phyloP scores from a whole-genome alignment of 495 filamentous ascomycete species.

The Aspergillus indologenus region DNA sequence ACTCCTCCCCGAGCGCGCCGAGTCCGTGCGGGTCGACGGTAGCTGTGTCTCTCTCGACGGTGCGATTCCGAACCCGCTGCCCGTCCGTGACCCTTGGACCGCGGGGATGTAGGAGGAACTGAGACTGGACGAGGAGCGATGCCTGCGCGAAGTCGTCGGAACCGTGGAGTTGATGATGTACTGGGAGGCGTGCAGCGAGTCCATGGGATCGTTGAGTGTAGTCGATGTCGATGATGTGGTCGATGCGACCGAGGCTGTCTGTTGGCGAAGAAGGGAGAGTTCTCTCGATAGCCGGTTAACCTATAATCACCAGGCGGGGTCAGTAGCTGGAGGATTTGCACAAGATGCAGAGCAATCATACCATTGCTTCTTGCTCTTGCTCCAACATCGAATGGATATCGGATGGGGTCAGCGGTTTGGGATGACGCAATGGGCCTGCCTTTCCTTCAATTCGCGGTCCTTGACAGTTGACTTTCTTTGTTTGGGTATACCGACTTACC shows the following conservation, averaged over 20 bases:
- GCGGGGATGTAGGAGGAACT: constrained; percentile 50
- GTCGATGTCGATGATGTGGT: constrained; percentile 73
- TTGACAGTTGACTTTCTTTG: neutral
- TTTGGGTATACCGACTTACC: constrained; percentile 28
- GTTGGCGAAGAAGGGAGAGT: constrained; percentile 72
- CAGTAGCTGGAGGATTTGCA: neutral
- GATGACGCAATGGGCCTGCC: constrained; percentile 69
- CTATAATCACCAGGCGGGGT: constrained; percentile 37
- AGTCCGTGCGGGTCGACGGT: constrained; percentile 27
- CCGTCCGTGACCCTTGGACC: constrained; percentile 42
- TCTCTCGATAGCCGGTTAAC: constrained; percentile 91
- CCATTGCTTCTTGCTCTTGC: constrained; percentile 92
- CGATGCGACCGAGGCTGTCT: constrained; percentile 77
- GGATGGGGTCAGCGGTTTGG: constrained; percentile 77
- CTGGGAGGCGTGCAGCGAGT: constrained; percentile 44
- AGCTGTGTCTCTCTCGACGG: constrained; percentile 41
- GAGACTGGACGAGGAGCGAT: constrained; percentile 63
- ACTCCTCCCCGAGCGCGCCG: constrained; percentile 30
- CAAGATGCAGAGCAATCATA: constrained; percentile 37
- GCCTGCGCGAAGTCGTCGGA: constrained; percentile 57
- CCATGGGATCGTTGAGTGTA: constrained; percentile 52
- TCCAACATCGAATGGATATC: constrained; percentile 85
- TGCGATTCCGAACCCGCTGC: constrained; percentile 46
- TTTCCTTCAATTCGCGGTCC: neutral
- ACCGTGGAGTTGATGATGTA: constrained; percentile 48